Evolutionary conservation across 208 protist species (phyloP).

Genomic region (Angomonas deanei): DNA sequence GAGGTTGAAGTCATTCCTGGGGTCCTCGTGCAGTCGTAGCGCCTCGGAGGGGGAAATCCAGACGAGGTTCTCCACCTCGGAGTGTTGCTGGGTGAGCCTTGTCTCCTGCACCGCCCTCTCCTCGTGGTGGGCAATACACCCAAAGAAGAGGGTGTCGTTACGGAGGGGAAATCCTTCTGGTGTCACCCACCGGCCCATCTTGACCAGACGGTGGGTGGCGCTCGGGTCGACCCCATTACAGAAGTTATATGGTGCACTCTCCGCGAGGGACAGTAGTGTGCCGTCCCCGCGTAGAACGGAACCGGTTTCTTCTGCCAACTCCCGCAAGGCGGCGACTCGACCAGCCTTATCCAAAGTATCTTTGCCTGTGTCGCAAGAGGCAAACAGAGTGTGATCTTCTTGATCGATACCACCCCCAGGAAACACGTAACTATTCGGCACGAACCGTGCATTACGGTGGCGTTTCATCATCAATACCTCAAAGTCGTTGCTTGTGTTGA

Average conservation of each 20-base stretch:
- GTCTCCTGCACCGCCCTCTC: constrained; percentile 20
- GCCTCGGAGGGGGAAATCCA: constrained; percentile 46
- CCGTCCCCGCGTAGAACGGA: constrained; percentile 29
- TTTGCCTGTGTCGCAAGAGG: not conserved
- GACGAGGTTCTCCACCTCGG: constrained; percentile 34
- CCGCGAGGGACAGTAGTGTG: not conserved
- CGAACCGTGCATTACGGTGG: constrained; percentile 47
- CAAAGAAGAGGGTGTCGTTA: constrained; percentile 59
- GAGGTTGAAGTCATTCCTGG: constrained; percentile 24
- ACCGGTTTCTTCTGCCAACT: constrained; percentile 42
- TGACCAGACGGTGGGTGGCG: constrained; percentile 15
- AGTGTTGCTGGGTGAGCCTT: constrained; percentile 17
- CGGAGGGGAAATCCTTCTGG: constrained; percentile 31
- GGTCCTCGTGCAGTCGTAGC: constrained; percentile 32
- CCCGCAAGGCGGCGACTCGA: constrained; percentile 35
- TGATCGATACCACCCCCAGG: constrained; percentile 44
- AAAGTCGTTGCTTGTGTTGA: constrained; percentile 17
- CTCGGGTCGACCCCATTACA: too few relatives aligned
- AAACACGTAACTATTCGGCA: constrained; percentile 53
- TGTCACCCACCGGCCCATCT: constrained; percentile 47
- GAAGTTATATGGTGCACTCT: not conserved
- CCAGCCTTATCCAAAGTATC: constrained; percentile 19
- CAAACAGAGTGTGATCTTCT: constrained; percentile 14
- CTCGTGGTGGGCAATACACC: constrained; percentile 8
- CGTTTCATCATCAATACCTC: constrained; percentile 55